phyloP scores from a whole-genome alignment of 345 rosid genomes.

The Toxicodendron radicans region DNA sequence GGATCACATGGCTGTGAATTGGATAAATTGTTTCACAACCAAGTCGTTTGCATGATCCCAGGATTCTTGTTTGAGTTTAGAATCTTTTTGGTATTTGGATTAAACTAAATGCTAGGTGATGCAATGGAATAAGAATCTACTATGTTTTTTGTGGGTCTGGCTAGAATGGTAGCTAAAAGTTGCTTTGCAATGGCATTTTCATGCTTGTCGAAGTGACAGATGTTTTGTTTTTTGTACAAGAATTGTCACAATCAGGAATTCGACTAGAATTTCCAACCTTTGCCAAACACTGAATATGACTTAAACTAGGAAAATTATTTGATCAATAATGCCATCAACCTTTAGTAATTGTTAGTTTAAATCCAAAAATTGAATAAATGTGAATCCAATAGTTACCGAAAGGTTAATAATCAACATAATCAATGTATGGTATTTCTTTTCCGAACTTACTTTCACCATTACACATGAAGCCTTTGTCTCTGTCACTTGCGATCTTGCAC shows the following conservation, averaged over 20 bases:
- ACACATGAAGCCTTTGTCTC: not conserved
- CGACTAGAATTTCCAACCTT: not conserved
- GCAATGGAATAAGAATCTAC: not conserved
- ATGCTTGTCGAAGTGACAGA: not conserved
- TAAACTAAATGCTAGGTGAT: not conserved
- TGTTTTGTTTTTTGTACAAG: slow-evolving; percentile 2
- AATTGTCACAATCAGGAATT: slow-evolving; percentile 17
- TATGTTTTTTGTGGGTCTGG: not conserved
- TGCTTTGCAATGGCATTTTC: slow-evolving; percentile 9
- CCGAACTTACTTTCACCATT: not conserved
- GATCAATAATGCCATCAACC: not conserved
- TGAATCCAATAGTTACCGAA: too few species aligned
- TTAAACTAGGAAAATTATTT: not conserved
- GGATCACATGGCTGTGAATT: slow-evolving; percentile 14
- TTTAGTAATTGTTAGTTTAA: too few species aligned
- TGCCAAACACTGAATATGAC: not conserved
- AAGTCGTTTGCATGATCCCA: not conserved
- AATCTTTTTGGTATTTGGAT: not conserved
- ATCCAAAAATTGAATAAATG: not conserved
- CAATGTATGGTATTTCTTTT: not conserved
- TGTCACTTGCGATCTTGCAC: not conserved
- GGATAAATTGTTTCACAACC: slow-evolving; percentile 7
- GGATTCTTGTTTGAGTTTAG: not conserved
- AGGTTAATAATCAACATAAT: too few species aligned
- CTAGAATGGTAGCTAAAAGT: not conserved